Evolutionary conservation across 2,329 filamentous ascomycete species (phyloP), one percentile per base, ranked within the genome.

Genomic region (Mycocentrospora acerina): DNA sequence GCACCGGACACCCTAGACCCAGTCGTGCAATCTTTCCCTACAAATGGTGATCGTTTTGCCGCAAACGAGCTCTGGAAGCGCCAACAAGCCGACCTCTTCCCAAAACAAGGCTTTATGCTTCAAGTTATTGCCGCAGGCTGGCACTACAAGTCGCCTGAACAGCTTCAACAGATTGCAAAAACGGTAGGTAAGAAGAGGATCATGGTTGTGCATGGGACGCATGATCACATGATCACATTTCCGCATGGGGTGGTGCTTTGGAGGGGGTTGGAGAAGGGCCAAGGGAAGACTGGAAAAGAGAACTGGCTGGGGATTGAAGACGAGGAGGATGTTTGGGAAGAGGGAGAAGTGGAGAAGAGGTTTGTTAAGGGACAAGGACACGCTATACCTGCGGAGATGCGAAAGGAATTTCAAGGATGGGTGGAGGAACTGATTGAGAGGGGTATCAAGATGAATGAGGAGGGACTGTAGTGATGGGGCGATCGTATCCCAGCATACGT

Each of bases 31-130:
- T 67, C 65, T 7, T 95, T 93, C 64, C 77, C 77, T 4, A 88
- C 76, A 35, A 93, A 91, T 60, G 89, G 82, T 42, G 86, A 93
- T 70, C 83, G 90, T 4, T 91, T 90, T 59, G 83, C 86, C 17
- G 89, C 90, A 0, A 81, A 85, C 51, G 88, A 95, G 67, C 67
- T 94, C 47, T 74, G 72, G 57, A 95, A 95, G 71, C 77, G 85
- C 13, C 69, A 74, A 12, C 76, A 86, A 41, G 69, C 75, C 1
- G 70, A 73, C 1, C 72, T 72, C 5, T 91, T 89, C 62, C 80
- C 78, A 3, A 75, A 73, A 31, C 73, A 72, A 22, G 87, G 86
- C 1, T 89, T 93, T 64, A 60, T 93, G 22, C 73, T 87, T 52
- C 90, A 95, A 71, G 78, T 88, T 3, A 73, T 88, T 34, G 90